Percentiles rank a stretch among this genome's conserved stretches.
phyloP scores from a whole-genome alignment of 805 yeast species.

The Pichia cabralensis region DNA sequence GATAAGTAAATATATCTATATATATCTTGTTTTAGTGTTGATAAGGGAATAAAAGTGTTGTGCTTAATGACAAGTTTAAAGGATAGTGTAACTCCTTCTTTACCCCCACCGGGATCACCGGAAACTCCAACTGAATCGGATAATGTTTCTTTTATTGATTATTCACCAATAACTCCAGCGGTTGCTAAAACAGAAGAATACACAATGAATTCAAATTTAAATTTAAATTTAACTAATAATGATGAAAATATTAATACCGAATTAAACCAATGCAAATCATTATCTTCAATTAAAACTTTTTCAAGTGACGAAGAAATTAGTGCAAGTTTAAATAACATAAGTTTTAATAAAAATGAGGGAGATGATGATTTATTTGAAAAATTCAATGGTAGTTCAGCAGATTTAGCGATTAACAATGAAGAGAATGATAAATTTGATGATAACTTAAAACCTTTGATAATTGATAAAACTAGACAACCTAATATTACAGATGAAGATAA shows the following conservation, averaged over 20 bases:
- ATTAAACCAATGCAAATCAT: background rate
- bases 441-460: too few relatives aligned
- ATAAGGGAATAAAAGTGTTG: too few relatives aligned
- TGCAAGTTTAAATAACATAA: background rate
- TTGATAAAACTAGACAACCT: too few relatives aligned
- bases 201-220: background rate
- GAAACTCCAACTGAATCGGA: too few relatives aligned
- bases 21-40: too few relatives aligned
- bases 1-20: too few relatives aligned
- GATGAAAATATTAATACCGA: background rate
- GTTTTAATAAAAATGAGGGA: background rate
- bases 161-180: constrained; percentile 7
- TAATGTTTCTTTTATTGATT: constrained; percentile 6
- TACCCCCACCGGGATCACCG: too few relatives aligned
- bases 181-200: constrained; percentile 6
- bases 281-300: constrained; percentile 8
- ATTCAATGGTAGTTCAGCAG: constrained; percentile 9
- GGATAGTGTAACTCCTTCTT: too few relatives aligned
- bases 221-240: too few relatives aligned
- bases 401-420: constrained; percentile 6
- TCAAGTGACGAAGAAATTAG: constrained; percentile 8
- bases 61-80: too few relatives aligned
- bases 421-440: background rate
- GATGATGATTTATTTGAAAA: constrained; percentile 10
- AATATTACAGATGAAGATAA: too few relatives aligned